phyloP scores from a whole-genome alignment of 2,329 filamentous ascomycete species.

The Cladosporium sp. region DNA sequence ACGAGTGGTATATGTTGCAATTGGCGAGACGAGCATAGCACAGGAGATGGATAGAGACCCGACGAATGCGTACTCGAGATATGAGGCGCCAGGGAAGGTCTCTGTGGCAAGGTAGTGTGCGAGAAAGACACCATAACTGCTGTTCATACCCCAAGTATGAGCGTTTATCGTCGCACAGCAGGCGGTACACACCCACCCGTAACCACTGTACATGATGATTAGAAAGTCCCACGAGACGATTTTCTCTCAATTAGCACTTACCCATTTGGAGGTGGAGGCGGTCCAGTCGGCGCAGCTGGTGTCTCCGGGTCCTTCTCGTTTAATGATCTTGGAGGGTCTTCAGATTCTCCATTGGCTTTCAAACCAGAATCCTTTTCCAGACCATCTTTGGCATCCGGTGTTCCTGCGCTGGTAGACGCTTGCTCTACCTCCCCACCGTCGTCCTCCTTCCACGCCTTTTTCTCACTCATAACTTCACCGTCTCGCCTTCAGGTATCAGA shows the following conservation, averaged over 20 bases:
- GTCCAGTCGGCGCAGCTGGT: background rate
- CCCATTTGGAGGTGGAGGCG: slow-evolving; percentile 32
- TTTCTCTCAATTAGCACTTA: too few species aligned
- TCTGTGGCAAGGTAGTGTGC: slow-evolving; percentile 65
- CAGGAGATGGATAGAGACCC: slow-evolving; percentile 62
- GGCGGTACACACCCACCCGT: slow-evolving; percentile 51
- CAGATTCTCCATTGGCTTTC: too few species aligned
- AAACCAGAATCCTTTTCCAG: background rate
- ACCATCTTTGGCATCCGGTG: background rate
- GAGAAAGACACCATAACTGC: slow-evolving; percentile 64
- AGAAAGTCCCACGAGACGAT: too few species aligned
- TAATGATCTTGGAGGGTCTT: too few species aligned
- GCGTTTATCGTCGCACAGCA: slow-evolving; percentile 40
- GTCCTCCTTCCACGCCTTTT: slow-evolving; percentile 48
- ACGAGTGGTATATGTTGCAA: slow-evolving; percentile 58
- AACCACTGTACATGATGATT: slow-evolving; percentile 47
- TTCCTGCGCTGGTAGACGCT: background rate
- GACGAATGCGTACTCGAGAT: slow-evolving; percentile 70
- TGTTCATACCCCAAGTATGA: slow-evolving; percentile 40
- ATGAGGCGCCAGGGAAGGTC: slow-evolving; percentile 56
- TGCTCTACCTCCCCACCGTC: slow-evolving; percentile 11
- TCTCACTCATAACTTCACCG: slow-evolving; percentile 14
- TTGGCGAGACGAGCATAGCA: slow-evolving; percentile 62
- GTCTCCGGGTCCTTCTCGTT: background rate
- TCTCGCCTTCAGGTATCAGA: too few species aligned